phyloP scores from a whole-genome alignment of 2,329 filamentous ascomycete species.

The Lachnellula subtilissima region DNA sequence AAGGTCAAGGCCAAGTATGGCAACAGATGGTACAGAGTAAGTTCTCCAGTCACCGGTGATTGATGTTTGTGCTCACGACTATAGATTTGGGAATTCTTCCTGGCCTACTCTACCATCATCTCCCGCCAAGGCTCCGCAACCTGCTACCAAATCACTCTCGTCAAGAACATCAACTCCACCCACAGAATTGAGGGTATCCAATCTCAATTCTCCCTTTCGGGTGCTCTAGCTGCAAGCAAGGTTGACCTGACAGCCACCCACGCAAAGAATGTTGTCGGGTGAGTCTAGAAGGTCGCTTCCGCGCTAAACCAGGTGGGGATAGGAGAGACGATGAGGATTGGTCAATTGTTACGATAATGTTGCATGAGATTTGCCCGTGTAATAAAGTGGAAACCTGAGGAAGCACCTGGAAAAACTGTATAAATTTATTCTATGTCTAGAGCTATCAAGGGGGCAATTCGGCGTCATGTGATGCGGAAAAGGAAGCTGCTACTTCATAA shows the following conservation, averaged over 20 bases:
- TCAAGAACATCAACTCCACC: constrained; percentile 80
- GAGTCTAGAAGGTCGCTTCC: background rate
- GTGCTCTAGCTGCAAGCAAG: constrained; percentile 46
- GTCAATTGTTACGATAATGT: background rate
- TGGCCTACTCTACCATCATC: constrained; percentile 70
- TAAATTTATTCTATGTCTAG: background rate
- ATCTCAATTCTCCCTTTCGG: constrained; percentile 60
- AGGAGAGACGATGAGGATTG: background rate
- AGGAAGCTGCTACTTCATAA: background rate
- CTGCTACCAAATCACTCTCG: constrained; percentile 72
- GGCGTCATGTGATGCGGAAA: background rate
- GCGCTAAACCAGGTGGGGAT: background rate
- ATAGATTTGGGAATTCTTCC: constrained; percentile 78
- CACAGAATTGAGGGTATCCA: constrained; percentile 69
- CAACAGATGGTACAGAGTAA: constrained; percentile 87
- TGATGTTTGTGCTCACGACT: constrained; percentile 14
- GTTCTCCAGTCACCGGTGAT: constrained; percentile 32
- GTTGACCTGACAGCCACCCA: constrained; percentile 18
- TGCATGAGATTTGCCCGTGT: background rate
- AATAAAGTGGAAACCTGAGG: background rate
- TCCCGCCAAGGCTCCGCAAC: constrained; percentile 71
- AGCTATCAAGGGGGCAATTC: background rate
- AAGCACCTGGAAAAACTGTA: background rate
- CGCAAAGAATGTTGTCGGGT: constrained; percentile 14
- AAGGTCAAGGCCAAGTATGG: constrained; percentile 96